phyloP scores from a whole-genome alignment of 2,329 filamentous ascomycete species.

The Alternaria atra region DNA sequence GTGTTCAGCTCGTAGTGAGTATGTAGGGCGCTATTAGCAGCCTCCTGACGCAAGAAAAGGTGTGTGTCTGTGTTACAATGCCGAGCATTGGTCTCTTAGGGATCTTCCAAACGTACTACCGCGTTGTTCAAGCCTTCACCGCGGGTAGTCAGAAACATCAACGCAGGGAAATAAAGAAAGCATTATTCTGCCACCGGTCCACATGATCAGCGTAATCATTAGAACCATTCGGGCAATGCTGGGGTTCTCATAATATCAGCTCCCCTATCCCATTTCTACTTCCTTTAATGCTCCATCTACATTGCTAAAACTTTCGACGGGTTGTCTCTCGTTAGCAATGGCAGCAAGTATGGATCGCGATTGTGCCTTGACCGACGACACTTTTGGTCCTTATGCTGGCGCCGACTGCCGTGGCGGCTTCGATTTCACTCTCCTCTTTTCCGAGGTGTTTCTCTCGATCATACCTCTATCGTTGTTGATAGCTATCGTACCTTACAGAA shows the following conservation, averaged over 20 bases:
- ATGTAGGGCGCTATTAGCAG: slow-evolving; percentile 17
- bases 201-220: slow-evolving; percentile 24
- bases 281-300: slow-evolving; percentile 32
- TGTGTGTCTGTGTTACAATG: slow-evolving; percentile 16
- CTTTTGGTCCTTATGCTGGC: slow-evolving; percentile 45
- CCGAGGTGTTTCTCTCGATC: slow-evolving; percentile 47
- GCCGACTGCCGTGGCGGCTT: slow-evolving; percentile 46
- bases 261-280: slow-evolving; percentile 23
- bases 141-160: slow-evolving; percentile 18
- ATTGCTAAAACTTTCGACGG: slow-evolving; percentile 27
- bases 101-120: slow-evolving; percentile 17
- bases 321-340: slow-evolving; percentile 31
- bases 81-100: slow-evolving; percentile 14
- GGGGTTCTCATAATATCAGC: slow-evolving; percentile 25
- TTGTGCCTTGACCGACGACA: slow-evolving; percentile 41
- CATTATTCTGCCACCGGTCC: slow-evolving; percentile 32
- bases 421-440: slow-evolving; percentile 52
- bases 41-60: background rate
- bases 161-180: slow-evolving; percentile 25
- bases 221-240: slow-evolving; percentile 21
- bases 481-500: slow-evolving; percentile 37
- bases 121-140: slow-evolving; percentile 21
- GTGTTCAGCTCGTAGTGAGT: slow-evolving; percentile 10
- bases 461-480: slow-evolving; percentile 43
- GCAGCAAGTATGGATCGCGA: slow-evolving; percentile 24